These are phyloP conservation scores for Malus hybrid DNA, from an alignment of 331 rosid genomes.

Conservation along the genomic window DNA sequence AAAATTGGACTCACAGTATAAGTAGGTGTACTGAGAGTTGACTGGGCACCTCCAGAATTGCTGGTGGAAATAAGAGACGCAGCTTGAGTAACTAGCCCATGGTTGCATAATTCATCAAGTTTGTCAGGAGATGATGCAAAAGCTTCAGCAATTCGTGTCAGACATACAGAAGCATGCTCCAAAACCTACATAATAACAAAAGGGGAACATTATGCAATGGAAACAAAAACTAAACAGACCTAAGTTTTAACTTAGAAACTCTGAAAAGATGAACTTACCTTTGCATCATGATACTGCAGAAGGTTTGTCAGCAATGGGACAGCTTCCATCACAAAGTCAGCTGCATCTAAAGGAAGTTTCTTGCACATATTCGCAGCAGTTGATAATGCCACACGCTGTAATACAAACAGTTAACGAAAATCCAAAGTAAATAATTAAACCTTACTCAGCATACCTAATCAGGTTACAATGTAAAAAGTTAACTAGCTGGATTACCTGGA, in stretches of 20 bases:
- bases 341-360: conserved; percentile 98
- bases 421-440: not conserved
- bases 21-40: conserved; percentile 87
- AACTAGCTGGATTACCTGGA: conserved; percentile 53
- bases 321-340: conserved; percentile 99
- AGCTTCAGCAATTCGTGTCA: conserved; percentile 98
- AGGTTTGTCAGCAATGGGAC: conserved; percentile 93
- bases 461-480: not conserved
- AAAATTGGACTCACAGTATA: conserved; percentile 58
- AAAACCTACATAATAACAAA: conserved; percentile 50
- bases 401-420: not conserved
- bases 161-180: conserved; percentile 98
- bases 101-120: conserved; percentile 85
- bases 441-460: not conserved
- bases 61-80: conserved; percentile 88
- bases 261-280: conserved; percentile 35
- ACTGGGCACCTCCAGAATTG: conserved; percentile 94
- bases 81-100: conserved; percentile 92
- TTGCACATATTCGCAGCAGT: conserved; percentile 99
- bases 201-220: not conserved
- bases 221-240: not conserved
- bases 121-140: conserved; percentile 92
- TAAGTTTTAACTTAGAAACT: not conserved
- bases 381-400: conserved; percentile 93
- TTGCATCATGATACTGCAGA: conserved; percentile 94